These are phyloP conservation scores for Brettanomyces anomalus DNA, from an alignment of 805 yeast species.

Conservation along the genomic window DNA sequence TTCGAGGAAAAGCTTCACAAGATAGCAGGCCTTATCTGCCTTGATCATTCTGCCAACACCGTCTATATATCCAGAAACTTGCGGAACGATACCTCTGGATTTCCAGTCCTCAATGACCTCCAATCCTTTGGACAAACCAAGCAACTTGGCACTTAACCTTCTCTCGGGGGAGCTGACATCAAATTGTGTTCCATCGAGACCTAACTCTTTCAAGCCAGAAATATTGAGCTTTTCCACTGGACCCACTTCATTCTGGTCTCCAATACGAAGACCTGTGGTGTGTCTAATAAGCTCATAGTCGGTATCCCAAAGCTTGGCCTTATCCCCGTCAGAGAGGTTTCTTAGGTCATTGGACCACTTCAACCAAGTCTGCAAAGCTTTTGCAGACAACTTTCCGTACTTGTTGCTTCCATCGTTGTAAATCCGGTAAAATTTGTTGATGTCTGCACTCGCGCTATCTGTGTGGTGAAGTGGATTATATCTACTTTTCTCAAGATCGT, in stretches of 20 bases:
- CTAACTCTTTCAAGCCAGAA: conserved; percentile 9
- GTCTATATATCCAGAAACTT: conserved; percentile 11
- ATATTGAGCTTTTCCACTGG: conserved; percentile 9
- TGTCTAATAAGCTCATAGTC: conserved; percentile 8
- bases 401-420: conserved; percentile 12
- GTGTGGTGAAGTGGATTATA: conserved; percentile 13
- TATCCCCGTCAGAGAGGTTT: conserved; percentile 9
- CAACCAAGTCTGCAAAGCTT: conserved; percentile 10
- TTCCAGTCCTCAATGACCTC: conserved; percentile 10
- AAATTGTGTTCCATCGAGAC: conserved; percentile 14
- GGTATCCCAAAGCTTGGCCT: conserved; percentile 12
- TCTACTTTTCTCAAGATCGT: conserved; percentile 2
- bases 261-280: conserved; percentile 9
- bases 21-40: conserved; percentile 12
- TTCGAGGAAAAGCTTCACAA: conserved; percentile 9
- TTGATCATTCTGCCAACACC: conserved; percentile 13
- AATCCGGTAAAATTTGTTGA: conserved; percentile 15
- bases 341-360: conserved; percentile 13
- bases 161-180: conserved; percentile 10
- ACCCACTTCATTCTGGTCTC: conserved; percentile 5
- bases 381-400: conserved; percentile 13
- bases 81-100: conserved; percentile 5
- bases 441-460: conserved; percentile 17
- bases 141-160: conserved; percentile 6
- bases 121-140: conserved; percentile 9